Evolutionary conservation across 2,329 filamentous ascomycete genomes (phyloP), one percentile per base, ranked within the genome.

Genomic region (Rhinocladiella mackenziei): DNA sequence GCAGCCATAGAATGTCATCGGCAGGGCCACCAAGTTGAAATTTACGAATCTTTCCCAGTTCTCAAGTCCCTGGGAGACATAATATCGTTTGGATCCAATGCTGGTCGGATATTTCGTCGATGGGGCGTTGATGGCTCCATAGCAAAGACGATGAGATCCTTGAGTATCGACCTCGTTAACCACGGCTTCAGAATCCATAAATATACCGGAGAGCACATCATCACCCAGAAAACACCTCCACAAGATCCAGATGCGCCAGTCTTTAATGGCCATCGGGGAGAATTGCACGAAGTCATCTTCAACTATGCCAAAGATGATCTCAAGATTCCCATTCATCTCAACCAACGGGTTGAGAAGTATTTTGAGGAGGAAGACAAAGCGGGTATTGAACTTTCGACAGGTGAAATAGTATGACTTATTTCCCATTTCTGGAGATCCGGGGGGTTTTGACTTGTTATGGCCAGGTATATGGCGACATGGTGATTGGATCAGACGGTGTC

Each of bases 171-270:
- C 51, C 58, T 78, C 35, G 58, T 63, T 5, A 56, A 62, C 0
- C 74, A 80, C 46, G 77, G 78, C 30, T 81, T 81, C 63, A 74
- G 74, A 35, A 80, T 81, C 43, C 77, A 80, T 61, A 81, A 80
- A 53, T 80, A 69, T 48, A 77, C 78, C 20, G 77, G 77, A 23
- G 78, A 81, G 58, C 70, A 80, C 8, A 71, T 81, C 15, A 71
- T 75, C 43, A 77, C 78, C 45, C 78, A 82, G 45, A 60, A 56
- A 33, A 69, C 67, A 0, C 72, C 74, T 2, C 57, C 64, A 1
- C 62, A 62, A 23, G 60, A 71, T 22, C 65, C 65, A 1, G 70
- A 73, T 11, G 69, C 72, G 9, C 77, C 77, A 0, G 71, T 75
- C 7, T 75, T 80, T 56, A 80, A 81, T 38, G 78, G 78, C 0